These are phyloP conservation scores for Purpureocillium takamizusanense DNA, from an alignment of 2,329 filamentous ascomycete species.

Conservation along the genomic window DNA sequence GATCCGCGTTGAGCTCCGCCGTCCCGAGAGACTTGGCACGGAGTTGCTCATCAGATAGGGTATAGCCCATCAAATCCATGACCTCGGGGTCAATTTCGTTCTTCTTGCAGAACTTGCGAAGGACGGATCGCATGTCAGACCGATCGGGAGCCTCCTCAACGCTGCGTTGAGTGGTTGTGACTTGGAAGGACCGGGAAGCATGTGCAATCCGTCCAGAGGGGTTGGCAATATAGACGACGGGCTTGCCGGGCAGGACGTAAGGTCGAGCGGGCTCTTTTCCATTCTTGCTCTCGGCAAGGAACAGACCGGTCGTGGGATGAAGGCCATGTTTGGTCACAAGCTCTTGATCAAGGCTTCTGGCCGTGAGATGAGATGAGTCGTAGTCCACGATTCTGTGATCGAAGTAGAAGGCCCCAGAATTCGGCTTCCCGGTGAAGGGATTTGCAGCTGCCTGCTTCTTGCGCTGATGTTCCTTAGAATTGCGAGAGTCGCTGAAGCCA, in stretches of 20 bases:
- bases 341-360: slow-evolving; percentile 24
- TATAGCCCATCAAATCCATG: slow-evolving; percentile 21
- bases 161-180: slow-evolving; percentile 23
- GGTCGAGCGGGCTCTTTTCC: slow-evolving; percentile 29
- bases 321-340: slow-evolving; percentile 43
- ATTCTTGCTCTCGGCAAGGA: slow-evolving; percentile 38
- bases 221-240: slow-evolving; percentile 39
- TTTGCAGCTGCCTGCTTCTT: slow-evolving; percentile 1
- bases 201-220: slow-evolving; percentile 38
- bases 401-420: slow-evolving; percentile 43
- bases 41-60: slow-evolving; percentile 22
- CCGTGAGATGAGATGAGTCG: slow-evolving; percentile 35
- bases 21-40: slow-evolving; percentile 25
- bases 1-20: slow-evolving; percentile 22
- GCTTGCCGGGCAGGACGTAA: slow-evolving; percentile 34
- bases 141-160: slow-evolving; percentile 23
- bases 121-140: slow-evolving; percentile 21
- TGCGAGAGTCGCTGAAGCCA: slow-evolving; percentile 49
- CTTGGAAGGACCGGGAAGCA: slow-evolving; percentile 34
- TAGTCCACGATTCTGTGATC: slow-evolving; percentile 45
- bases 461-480: slow-evolving; percentile 25
- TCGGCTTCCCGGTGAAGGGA: slow-evolving; percentile 43
- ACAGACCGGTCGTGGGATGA: slow-evolving; percentile 45
- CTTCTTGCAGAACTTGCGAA: slow-evolving; percentile 29
- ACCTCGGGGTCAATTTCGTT: slow-evolving; percentile 22